Percentiles rank a stretch among this genome's conserved stretches.
Evolutionary conservation across 1,139 yeast species (phyloP).

Genomic region (Meyerozyma smithsonii): DNA sequence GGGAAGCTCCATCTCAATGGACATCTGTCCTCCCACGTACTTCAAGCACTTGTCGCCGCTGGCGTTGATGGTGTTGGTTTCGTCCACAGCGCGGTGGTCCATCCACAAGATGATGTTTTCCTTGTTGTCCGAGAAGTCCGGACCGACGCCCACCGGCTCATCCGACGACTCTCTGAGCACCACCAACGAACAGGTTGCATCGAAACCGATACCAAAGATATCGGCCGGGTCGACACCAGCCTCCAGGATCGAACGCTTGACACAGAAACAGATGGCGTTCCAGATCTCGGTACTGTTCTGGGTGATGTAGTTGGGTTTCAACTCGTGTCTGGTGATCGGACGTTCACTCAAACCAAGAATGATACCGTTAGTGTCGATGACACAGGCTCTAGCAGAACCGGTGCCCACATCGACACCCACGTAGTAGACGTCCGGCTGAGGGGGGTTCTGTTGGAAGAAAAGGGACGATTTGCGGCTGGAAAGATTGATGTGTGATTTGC

Average conservation of each 20-base stretch:
- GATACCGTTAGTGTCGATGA: conserved; percentile 78
- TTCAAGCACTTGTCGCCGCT: conserved; percentile 75
- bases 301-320: conserved; percentile 66
- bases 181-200: conserved; percentile 94
- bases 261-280: conserved; percentile 83
- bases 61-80: conserved; percentile 74
- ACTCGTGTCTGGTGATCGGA: conserved; percentile 70
- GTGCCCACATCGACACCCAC: conserved; percentile 98
- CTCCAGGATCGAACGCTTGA: conserved; percentile 65
- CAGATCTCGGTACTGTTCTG: conserved; percentile 94
- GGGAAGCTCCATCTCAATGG: conserved; percentile 96
- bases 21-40: conserved; percentile 97
- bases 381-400: conserved; percentile 93
- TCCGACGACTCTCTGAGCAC: conserved; percentile 65
- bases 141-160: conserved; percentile 84
- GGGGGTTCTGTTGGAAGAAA: conserved; percentile 36
- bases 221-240: conserved; percentile 63
- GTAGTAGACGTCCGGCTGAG: conserved; percentile 55
- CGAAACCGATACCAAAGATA: conserved; percentile 88
- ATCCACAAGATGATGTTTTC: conserved; percentile 94
- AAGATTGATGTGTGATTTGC: conserved; percentile 35
- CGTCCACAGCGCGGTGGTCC: conserved; percentile 96
- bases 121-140: conserved; percentile 65
- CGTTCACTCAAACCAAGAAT: conserved; percentile 78
- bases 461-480: conserved; percentile 37